Evolutionary conservation across 192 early-diverging fungal species (phyloP).

Genomic region (Backusella westeae): DNA sequence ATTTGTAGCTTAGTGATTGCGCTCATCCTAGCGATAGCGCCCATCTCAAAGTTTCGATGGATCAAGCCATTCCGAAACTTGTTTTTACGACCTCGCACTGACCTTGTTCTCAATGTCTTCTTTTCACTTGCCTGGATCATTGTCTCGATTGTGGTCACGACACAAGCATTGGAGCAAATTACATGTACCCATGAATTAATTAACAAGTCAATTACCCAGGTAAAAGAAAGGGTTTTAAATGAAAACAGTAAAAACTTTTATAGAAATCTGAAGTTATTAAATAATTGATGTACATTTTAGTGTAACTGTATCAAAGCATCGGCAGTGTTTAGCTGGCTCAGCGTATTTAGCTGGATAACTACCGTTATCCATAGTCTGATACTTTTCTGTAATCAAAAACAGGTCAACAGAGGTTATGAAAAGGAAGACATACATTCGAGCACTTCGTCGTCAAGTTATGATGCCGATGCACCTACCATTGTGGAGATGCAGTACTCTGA

Average conservation of each 20-base stretch:
- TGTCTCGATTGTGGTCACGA: not conserved
- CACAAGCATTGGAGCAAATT: not conserved
- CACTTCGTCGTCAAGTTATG: not conserved
- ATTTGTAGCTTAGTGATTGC: not conserved
- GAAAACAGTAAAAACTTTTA: not conserved
- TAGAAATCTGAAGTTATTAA: not conserved
- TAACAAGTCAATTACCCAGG: not conserved
- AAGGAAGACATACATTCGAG: not conserved
- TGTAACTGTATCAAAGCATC: conserved; percentile 6
- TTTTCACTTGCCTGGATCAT: conserved; percentile 2
- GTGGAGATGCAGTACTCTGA: not conserved
- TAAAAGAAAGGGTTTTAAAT: not conserved
- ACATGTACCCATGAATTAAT: not conserved
- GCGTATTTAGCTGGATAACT: not conserved
- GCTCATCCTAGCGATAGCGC: not conserved
- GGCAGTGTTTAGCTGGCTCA: conserved; percentile 5
- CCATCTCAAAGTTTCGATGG: not conserved
- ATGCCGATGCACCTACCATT: not conserved
- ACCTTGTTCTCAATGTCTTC: not conserved
- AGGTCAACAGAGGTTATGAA: not conserved
- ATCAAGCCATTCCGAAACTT: not conserved
- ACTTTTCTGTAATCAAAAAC: conserved; percentile 4
- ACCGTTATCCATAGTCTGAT: not conserved
- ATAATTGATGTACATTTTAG: not conserved
- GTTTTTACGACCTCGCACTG: not conserved